Base-by-base conservation (phyloP, 169 alveolate genomes). In the Eimeria acervulina region DNA sequence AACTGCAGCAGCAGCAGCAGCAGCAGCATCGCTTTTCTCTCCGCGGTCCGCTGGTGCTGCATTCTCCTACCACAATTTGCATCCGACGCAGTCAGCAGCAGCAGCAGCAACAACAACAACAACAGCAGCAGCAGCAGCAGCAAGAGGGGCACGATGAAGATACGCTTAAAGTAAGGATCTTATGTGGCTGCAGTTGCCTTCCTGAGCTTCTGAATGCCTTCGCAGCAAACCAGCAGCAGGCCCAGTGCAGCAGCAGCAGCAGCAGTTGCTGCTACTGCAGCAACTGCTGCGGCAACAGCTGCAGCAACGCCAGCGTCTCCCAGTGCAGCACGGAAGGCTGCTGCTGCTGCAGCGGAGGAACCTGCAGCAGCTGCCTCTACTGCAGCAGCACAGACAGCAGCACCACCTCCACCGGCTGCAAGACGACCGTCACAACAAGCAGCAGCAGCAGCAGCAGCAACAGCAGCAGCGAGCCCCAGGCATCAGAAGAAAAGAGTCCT, bases 131-230 rank as follows among this genome's bases (percentile, higher is more conserved):
- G 85, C 85, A 74, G 52, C 85, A 74, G 55, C 85, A 40, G 85
- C 52, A 74, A 44, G 47, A 70, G 13, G 12, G 31, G 33, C 47
- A 17, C 2, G 47, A 70, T 13, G 42, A 33, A 1, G 55, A 74
- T 74, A 36, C 42, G 12, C 85, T 74, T 12, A 5, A 74, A 40
- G 85, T 74, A 15, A 15, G 85, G 52, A 19, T 74, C 7, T 40
- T 74, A 12, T 74, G 85, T 74, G 85, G 85, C 85, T 74, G 85
- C 85, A 36, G 52, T 59, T 31, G 59, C 55, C 85, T 74, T 4
- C 85, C 52, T 2, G 85, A 74, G 85, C 55, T 74, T 17, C 59
- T 74, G 21, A 74, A 36, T 36, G 10, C 36, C 33, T 38, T 36
- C 59, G 85, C 85, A 38, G 85, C 85, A 74, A 74, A 74, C 19